Evolutionary conservation across 257 asterid species (phyloP).

Genomic region (Echium plantagineum): DNA sequence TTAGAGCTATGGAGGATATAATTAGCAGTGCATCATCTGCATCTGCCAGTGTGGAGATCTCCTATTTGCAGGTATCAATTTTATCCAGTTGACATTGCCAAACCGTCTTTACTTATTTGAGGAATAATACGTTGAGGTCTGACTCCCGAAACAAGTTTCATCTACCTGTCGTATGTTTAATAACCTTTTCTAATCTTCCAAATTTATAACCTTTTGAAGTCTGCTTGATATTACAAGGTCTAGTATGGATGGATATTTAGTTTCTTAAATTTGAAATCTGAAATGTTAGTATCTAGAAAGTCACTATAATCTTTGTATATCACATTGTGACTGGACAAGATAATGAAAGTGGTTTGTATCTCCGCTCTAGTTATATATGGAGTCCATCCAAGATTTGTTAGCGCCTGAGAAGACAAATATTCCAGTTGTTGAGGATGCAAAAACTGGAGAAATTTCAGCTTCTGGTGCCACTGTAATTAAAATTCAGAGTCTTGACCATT

Average conservation of each 20-base stretch:
- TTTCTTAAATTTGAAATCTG: too few species aligned
- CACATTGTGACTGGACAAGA: background rate
- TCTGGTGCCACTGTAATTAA: constrained; percentile 65
- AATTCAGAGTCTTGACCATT: constrained; percentile 58
- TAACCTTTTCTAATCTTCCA: too few species aligned
- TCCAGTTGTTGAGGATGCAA: constrained; percentile 74
- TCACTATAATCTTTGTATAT: background rate
- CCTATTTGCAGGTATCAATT: constrained; percentile 66
- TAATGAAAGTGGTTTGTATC: background rate
- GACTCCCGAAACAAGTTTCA: too few species aligned
- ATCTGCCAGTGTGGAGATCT: constrained; percentile 60
- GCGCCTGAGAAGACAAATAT: constrained; percentile 75
- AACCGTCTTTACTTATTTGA: background rate
- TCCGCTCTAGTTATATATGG: constrained; percentile 62
- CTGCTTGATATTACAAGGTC: too few species aligned
- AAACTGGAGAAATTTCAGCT: constrained; percentile 70
- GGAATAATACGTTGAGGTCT: too few species aligned
- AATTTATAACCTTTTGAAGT: too few species aligned
- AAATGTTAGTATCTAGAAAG: too few species aligned
- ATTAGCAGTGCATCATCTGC: constrained; percentile 33
- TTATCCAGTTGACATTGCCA: background rate
- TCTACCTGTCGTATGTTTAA: too few species aligned
- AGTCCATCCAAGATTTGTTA: constrained; percentile 87
- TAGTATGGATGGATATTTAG: too few species aligned
- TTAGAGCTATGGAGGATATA: constrained; percentile 81